Evolutionary conservation across 441 rosid genomes (phyloP), one percentile per base, ranked within the genome.

Genomic region (Populus hybrid): DNA sequence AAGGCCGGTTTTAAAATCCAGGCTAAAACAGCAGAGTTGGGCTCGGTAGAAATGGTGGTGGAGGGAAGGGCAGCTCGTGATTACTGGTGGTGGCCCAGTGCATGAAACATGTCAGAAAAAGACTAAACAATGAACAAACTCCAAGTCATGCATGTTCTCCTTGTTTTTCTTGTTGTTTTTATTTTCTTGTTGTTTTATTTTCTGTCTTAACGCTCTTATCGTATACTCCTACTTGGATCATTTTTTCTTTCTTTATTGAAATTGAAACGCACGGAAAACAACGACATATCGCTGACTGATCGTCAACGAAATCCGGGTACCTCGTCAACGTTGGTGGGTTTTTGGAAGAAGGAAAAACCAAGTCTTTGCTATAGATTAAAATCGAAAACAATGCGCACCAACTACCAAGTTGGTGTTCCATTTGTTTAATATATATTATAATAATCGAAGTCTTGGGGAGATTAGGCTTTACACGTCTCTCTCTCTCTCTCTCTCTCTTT

Each of bases 131-230:
- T 69, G 79, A 80, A 75, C 79, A 69, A 82, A 76, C 76, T 72
- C 71, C 82, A 46, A 81, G 79, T 77, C 82, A 77, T 87, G 88
- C 87, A 80, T 77, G 89, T 82, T 79, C 69, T 79, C 78, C 18
- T 81, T 69, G 68, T 77, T 64, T 42, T 66, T 69, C 40, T 70
- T 71, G 3, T 81, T 77, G 75, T 69, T 75, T 67, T 71, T 65
- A 1, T 82, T 71, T 28, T 57, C 46, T 5, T 23, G 20, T 42
- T 57, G 63, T 77, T 84, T 81, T 83, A 67, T 78, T 46, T 67
- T 14, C 26, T 87, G 87, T 89, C 86, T 75, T 64, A 2, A 50
- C 76, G 46, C 61, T 74, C 75, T 79, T 81, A 59, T 76, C 77
- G 73, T 75, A 59, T 70, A n/a, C 24, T 14, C 28, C n/a, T 50